Conservation (phyloP, 2,329 filamentous ascomycete genomes). For the Aureobasidium zeae region DNA sequence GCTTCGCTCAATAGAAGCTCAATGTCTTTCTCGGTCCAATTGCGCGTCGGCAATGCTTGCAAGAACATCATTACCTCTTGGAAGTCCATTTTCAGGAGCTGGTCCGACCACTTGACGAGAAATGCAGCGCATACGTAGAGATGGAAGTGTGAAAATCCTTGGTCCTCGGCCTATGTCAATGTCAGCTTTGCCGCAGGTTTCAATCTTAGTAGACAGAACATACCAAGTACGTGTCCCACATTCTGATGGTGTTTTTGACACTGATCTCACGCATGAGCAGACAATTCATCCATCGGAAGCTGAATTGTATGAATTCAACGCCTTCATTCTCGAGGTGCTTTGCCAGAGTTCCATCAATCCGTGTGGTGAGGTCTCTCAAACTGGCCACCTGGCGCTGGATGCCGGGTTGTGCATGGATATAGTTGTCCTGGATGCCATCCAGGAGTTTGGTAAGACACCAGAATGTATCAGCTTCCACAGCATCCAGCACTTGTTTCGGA, state of each 20-base stretch:
- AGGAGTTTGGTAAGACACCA: slow-evolving; percentile 97
- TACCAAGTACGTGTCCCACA: slow-evolving; percentile 99
- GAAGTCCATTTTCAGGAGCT: slow-evolving; percentile 94
- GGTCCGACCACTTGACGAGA: slow-evolving; percentile 94
- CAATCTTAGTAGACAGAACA: slow-evolving; percentile 26
- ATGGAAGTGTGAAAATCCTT: slow-evolving; percentile 97
- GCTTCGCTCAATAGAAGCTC: slow-evolving; percentile 91
- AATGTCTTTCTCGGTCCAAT: slow-evolving; percentile 97
- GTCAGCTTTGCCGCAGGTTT: slow-evolving; percentile 2
- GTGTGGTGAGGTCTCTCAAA: slow-evolving; percentile 76
- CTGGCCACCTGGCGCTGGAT: slow-evolving; percentile 90
- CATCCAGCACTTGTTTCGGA: slow-evolving; percentile 81
- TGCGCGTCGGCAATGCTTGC: slow-evolving; percentile 81
- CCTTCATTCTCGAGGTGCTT: slow-evolving; percentile 84
- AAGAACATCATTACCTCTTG: slow-evolving; percentile 99
- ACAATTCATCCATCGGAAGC: slow-evolving; percentile 99
- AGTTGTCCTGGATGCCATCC: slow-evolving; percentile 98
- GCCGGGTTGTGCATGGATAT: slow-evolving; percentile 93
- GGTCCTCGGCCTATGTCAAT: slow-evolving; percentile 74
- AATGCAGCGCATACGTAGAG: slow-evolving; percentile 97
- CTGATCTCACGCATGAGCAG: slow-evolving; percentile 95
- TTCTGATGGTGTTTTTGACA: slow-evolving; percentile 90
- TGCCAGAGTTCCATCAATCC: slow-evolving; percentile 76
- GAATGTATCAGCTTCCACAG: slow-evolving; percentile 94
- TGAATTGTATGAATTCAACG: slow-evolving; percentile 98